Evolutionary conservation across 2,329 filamentous ascomycete genomes (phyloP).

Genomic region (Colletotrichum godetiae): DNA sequence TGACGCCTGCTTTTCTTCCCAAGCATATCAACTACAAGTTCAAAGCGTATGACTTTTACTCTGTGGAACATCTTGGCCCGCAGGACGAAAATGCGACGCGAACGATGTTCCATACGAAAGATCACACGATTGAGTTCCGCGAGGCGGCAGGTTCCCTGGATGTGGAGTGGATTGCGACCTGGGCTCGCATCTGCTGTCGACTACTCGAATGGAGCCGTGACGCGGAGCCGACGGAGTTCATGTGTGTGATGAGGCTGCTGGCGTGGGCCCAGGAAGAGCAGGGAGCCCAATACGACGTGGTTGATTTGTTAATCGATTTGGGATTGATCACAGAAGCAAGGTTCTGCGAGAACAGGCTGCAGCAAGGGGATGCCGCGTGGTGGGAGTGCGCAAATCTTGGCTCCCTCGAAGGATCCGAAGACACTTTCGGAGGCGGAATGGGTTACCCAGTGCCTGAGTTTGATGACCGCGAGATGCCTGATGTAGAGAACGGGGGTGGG

Average conservation of each 20-base stretch:
- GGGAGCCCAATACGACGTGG: conserved; percentile 46
- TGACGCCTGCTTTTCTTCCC: not conserved
- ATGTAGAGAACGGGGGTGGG: not conserved
- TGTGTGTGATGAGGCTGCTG: conserved; percentile 41
- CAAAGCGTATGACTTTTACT: conserved; percentile 10
- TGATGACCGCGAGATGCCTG: not conserved
- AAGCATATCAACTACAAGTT: conserved; percentile 34
- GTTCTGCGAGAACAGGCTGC: conserved; percentile 41
- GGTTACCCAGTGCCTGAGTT: not conserved
- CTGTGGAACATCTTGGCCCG: not conserved
- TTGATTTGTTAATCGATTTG: conserved; percentile 49
- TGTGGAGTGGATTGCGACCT: conserved; percentile 46
- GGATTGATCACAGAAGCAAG: conserved; percentile 45
- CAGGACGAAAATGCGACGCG: not conserved
- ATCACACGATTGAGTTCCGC: conserved; percentile 50
- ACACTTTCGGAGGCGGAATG: not conserved
- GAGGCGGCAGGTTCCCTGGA: conserved; percentile 49
- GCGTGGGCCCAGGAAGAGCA: conserved; percentile 35
- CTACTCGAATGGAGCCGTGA: conserved; percentile 43
- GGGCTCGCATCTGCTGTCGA: conserved; percentile 48
- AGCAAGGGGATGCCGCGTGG: conserved; percentile 40
- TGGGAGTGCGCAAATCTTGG: conserved; percentile 38
- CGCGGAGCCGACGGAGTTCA: conserved; percentile 43
- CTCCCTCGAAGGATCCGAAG: not conserved
- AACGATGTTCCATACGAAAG: not conserved